Conservation (phyloP, 108 stramenopile genomes). For the Nitzschia sp. region DNA sequence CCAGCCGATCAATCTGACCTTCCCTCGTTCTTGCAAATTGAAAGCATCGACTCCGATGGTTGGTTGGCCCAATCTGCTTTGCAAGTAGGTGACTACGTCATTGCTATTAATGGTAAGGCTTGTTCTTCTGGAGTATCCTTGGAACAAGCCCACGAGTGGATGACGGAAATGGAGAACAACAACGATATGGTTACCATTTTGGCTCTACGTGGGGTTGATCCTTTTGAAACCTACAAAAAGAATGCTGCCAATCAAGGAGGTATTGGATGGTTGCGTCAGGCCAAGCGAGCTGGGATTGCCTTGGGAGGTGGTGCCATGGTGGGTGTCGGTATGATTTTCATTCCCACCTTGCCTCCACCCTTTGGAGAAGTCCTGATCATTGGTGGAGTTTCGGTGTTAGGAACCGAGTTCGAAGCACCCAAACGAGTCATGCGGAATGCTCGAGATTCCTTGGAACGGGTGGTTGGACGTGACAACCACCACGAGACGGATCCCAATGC, state of each 20-base stretch:
- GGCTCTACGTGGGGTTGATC: neutral
- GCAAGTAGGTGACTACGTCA: conserved; percentile 22
- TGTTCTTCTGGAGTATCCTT: conserved; percentile 2
- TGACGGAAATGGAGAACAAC: conserved; percentile 13
- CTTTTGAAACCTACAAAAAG: neutral
- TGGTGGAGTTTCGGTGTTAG: conserved; percentile 39
- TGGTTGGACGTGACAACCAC: conserved; percentile 15
- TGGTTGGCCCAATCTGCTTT: conserved; percentile 23
- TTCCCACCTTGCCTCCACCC: conserved; percentile 44
- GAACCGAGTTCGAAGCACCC: conserved; percentile 46
- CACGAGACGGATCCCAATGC: neutral
- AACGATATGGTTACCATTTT: conserved; percentile 29
- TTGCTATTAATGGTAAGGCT: conserved; percentile 31
- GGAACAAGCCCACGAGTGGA: conserved; percentile 20
- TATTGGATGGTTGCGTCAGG: conserved; percentile 16
- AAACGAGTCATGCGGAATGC: conserved; percentile 27
- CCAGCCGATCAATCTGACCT: too few relatives aligned
- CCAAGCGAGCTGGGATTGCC: conserved; percentile 29
- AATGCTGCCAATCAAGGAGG: neutral
- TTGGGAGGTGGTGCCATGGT: conserved; percentile 38
- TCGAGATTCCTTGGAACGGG: conserved; percentile 34
- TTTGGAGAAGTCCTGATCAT: conserved; percentile 42
- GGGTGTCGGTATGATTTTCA: conserved; percentile 39
- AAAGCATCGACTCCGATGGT: conserved; percentile 11
- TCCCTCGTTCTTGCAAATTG: conserved; percentile 13